Evolutionary conservation across 1,284 basidiomycete species (phyloP), one percentile per base, ranked within the genome.

Genomic region (Entoloma clypeatum): DNA sequence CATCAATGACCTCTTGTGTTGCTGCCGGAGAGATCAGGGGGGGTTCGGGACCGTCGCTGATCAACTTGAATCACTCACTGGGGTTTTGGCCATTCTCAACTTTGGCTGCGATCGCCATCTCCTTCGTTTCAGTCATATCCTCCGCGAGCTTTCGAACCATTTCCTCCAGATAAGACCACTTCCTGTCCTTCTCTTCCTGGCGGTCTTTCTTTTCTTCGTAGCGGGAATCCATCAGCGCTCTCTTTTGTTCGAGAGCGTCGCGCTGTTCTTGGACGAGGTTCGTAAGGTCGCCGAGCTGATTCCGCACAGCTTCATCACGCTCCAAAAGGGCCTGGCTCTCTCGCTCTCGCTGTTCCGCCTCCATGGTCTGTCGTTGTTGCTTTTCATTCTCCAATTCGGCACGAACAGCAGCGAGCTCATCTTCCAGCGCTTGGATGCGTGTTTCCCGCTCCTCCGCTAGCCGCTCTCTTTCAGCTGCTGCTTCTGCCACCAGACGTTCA

Each of bases 201-300:
- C 81, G 66, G 9, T 52, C 61, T 51, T 70, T 58, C 57, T 85
- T 85, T 48, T 78, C 73, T 3, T 64, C 65, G 69, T 73, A 82
- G 24, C 77, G 71, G 27, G 75, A 62, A 10, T 85, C 79, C 63
- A 69, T 68, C 8, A 75, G 48, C 17, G 68, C 64, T 44, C 68
- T 77, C 64, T 86, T 84, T 47, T 65, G 63, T 25, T 74, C 71
- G 25, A 70, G 68, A 39, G 72, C 67, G 17, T 79, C 73, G 1
- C 74, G 68, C 45, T 84, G 81, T 43, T 78, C 74, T 45, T 81
- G 77, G 7, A 86, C 68, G 25, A 86, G 57, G 45, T 79, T 79
- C 1, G 83, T 81, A 51, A 87, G 74, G 46, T 87, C 83, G 2
- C 58, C 61, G 16, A 87, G 60, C 49, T 87, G 86, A 30, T 59